Percentiles rank a stretch among this genome's conserved stretches.
These are phyloP conservation scores for Neltuma alba DNA, from an alignment of 306 rosid genomes.

Conservation along the genomic window DNA sequence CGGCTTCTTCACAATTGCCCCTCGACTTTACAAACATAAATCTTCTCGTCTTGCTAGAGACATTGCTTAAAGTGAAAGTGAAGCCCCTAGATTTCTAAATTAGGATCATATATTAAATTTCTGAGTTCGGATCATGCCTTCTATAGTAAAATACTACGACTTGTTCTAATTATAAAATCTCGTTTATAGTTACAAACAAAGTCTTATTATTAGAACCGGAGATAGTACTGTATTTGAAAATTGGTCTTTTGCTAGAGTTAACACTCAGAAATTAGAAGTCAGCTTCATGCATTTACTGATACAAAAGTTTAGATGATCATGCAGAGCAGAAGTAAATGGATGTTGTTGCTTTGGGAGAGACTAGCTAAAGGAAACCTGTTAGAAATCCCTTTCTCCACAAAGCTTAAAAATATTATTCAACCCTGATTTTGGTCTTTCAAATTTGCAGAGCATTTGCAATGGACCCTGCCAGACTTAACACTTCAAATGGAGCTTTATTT, in stretches of 20 bases:
- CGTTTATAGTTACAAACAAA: too few relatives aligned
- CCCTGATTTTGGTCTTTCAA: slow-evolving; percentile 38
- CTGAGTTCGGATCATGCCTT: too few relatives aligned
- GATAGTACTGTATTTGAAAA: background rate
- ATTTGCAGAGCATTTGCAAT: slow-evolving; percentile 82
- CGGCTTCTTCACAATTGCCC: background rate
- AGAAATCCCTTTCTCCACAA: slow-evolving; percentile 31
- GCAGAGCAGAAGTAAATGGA: slow-evolving; percentile 18
- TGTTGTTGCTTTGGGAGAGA: background rate
- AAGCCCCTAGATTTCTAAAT: too few relatives aligned
- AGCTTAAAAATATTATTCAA: background rate
- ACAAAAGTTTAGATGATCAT: slow-evolving; percentile 19
- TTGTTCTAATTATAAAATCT: too few relatives aligned
- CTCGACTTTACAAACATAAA: background rate
- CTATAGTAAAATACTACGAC: too few relatives aligned
- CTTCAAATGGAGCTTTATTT: slow-evolving; percentile 84
- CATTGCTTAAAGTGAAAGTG: too few relatives aligned
- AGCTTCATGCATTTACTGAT: slow-evolving; percentile 11
- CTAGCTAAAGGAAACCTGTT: background rate
- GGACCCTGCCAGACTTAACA: slow-evolving; percentile 86
- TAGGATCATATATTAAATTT: too few relatives aligned
- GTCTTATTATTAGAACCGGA: too few relatives aligned
- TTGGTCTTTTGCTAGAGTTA: slow-evolving; percentile 15
- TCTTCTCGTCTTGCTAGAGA: background rate
- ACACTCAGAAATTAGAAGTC: slow-evolving; percentile 4